Conservation (phyloP, 208 protist species). For the Naegleria lovaniensis region DNA sequence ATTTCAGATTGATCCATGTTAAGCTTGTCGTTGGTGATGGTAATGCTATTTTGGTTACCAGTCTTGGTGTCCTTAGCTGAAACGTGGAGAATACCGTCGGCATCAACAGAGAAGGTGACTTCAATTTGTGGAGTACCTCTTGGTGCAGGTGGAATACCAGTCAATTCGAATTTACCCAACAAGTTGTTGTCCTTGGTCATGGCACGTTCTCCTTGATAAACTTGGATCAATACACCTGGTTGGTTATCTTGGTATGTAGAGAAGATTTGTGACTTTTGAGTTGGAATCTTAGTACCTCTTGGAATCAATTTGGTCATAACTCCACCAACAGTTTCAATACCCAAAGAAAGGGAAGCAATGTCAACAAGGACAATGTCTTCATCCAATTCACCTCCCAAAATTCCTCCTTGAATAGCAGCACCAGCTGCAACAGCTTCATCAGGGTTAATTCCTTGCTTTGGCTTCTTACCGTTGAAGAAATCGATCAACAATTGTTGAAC, state of each 20-base stretch:
- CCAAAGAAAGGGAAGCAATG: slow-evolving; percentile 65
- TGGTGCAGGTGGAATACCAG: slow-evolving; percentile 70
- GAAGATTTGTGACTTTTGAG: slow-evolving; percentile 74
- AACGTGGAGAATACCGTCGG: slow-evolving; percentile 80
- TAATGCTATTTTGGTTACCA: slow-evolving; percentile 61
- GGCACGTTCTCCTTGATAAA: slow-evolving; percentile 89
- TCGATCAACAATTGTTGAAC: slow-evolving; percentile 89
- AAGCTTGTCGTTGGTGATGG: slow-evolving; percentile 67
- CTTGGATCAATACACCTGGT: slow-evolving; percentile 73
- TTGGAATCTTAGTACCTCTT: slow-evolving; percentile 70
- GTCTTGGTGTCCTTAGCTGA: slow-evolving; percentile 72
- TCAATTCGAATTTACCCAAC: slow-evolving; percentile 86
- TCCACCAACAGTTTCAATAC: slow-evolving; percentile 77
- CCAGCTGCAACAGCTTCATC: slow-evolving; percentile 97
- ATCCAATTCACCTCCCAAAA: slow-evolving; percentile 69
- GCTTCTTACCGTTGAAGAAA: slow-evolving; percentile 92
- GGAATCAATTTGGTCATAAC: slow-evolving; percentile 85
- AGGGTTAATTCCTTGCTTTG: slow-evolving; percentile 89
- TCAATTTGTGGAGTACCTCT: slow-evolving; percentile 81
- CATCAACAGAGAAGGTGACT: slow-evolving; percentile 74
- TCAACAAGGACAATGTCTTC: slow-evolving; percentile 54
- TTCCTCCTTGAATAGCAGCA: slow-evolving; percentile 92
- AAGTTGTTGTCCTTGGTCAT: slow-evolving; percentile 89
- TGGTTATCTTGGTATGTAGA: slow-evolving; percentile 74
- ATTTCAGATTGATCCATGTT: slow-evolving; percentile 74